phyloP scores from a whole-genome alignment of 192 early-diverging fungal genomes.

The Podila clonocystis region DNA sequence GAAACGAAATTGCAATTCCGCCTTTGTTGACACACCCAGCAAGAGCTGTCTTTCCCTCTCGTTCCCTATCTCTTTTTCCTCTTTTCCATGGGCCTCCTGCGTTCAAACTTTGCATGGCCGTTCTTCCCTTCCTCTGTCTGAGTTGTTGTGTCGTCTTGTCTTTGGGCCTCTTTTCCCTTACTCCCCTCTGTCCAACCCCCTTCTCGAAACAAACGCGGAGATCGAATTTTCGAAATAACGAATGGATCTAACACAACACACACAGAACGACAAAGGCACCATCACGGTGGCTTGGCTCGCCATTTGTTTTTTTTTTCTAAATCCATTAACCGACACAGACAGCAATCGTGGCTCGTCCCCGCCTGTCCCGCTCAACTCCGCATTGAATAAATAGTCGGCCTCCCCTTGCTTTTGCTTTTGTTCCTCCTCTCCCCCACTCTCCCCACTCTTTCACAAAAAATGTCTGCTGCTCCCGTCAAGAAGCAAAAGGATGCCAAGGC shows the following conservation, averaged over 20 bases:
- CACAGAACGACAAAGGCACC: not conserved
- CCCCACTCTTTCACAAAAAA: conserved; percentile 19
- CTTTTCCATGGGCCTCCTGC: no score
- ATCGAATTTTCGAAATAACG: no score
- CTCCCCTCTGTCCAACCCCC: no score
- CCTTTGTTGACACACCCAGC: no score
- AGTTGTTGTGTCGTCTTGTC: no score
- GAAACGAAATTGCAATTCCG: no score
- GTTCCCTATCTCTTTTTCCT: no score
- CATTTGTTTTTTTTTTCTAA: not conserved
- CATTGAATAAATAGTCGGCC: conserved; percentile 1
- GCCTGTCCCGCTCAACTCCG: not conserved
- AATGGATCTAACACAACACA: not conserved
- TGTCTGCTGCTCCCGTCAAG: conserved; percentile 27
- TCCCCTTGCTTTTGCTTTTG: conserved; percentile 1
- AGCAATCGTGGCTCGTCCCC: not conserved
- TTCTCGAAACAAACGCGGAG: no score
- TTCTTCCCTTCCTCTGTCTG: no score
- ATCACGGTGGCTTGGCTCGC: conserved; percentile 1
- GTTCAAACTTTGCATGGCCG: no score
- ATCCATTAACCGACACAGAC: not conserved
- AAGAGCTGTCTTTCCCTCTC: no score
- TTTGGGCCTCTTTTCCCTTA: no score
- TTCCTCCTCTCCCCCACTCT: conserved; percentile 18
- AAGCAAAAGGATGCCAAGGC: conserved; percentile 24